These are phyloP conservation scores for Globisporangium irregulare DNA, from an alignment of 352 stramenopile genomes.

Conservation along the genomic window DNA sequence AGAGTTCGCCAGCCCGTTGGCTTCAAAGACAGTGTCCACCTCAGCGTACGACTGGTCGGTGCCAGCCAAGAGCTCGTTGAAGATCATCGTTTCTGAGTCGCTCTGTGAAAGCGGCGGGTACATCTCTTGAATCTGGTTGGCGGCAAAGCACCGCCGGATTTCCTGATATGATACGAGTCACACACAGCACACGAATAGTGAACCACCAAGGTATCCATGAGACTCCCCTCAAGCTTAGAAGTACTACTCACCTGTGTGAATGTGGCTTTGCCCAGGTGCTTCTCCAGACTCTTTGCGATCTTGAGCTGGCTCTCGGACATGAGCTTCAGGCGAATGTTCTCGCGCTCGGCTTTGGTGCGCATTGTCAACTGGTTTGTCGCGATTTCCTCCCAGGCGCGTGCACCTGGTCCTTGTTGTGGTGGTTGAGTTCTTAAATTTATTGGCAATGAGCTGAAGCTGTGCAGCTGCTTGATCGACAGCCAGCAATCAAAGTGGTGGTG, in stretches of 20 bases:
- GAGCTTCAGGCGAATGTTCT: conserved; percentile 53
- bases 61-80: conserved; percentile 23
- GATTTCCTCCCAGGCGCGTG: conserved; percentile 9
- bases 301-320: conserved; percentile 48
- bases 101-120: neutral
- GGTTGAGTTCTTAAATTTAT: neutral
- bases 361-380: neutral
- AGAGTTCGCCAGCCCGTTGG: conserved; percentile 19
- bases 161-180: neutral
- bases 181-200: no score
- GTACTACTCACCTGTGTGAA: neutral
- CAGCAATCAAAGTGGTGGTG: neutral
- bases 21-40: conserved; percentile 23
- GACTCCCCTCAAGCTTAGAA: neutral
- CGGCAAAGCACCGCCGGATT: conserved; percentile 1
- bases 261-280: neutral
- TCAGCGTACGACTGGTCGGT: conserved; percentile 23
- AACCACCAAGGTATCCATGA: neutral
- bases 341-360: conserved; percentile 24
- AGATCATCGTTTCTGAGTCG: conserved; percentile 6
- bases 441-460: neutral
- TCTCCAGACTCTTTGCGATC: conserved; percentile 38
- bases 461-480: neutral
- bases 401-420: neutral
- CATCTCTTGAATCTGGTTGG: neutral